These are phyloP conservation scores for Colletotrichum sansevieriae DNA, from an alignment of 2,329 filamentous ascomycete species.

Conservation along the genomic window DNA sequence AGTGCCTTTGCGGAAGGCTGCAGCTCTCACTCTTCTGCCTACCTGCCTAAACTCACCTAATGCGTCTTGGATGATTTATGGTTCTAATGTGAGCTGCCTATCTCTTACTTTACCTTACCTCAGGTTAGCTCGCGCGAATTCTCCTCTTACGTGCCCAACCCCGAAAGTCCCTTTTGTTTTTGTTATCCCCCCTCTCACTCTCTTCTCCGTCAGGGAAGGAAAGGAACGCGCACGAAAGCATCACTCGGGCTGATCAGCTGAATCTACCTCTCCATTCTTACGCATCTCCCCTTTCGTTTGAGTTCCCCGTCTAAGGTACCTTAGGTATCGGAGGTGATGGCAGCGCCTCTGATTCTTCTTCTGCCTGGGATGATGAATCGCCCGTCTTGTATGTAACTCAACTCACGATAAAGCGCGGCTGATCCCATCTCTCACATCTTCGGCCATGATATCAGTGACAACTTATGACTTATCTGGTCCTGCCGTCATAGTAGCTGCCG, in stretches of 20 bases:
- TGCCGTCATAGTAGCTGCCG: neutral
- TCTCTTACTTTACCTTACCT: too few species aligned
- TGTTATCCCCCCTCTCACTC: neutral
- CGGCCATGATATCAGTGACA: neutral
- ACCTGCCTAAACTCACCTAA: too few species aligned
- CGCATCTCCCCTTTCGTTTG: neutral
- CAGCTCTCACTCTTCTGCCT: too few species aligned
- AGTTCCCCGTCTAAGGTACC: neutral
- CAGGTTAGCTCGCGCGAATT: slow-evolving; percentile 3
- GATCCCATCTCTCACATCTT: neutral
- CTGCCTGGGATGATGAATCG: slow-evolving; percentile 1
- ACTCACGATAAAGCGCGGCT: neutral
- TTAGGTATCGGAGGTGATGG: too few species aligned
- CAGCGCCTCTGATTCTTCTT: neutral
- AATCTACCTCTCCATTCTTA: neutral
- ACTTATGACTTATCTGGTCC: too few species aligned
- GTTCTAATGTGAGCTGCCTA: too few species aligned
- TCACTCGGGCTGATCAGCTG: slow-evolving; percentile 9
- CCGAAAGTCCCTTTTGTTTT: slow-evolving; percentile 13
- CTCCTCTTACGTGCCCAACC: slow-evolving; percentile 20
- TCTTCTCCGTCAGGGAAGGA: neutral
- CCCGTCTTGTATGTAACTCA: too few species aligned
- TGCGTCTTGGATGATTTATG: too few species aligned
- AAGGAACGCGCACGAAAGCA: slow-evolving; percentile 23
- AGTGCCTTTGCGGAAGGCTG: too few species aligned